Evolutionary conservation across 768 basidiomycete genomes (phyloP).

Genomic region (Candolleomyces aberdarensis): DNA sequence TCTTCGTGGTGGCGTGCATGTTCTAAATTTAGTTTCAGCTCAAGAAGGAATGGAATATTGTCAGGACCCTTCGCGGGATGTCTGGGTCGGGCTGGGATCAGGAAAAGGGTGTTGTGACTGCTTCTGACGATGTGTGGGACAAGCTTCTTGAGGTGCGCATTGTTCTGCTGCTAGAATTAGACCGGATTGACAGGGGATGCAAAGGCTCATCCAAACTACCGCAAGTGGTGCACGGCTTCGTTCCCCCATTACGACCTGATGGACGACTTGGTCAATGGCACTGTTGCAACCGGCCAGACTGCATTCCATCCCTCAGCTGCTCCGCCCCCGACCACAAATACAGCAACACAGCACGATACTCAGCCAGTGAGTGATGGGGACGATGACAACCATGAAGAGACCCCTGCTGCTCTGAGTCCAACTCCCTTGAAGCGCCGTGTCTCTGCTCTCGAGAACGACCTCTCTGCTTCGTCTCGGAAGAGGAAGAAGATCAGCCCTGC

Average conservation of each 20-base stretch:
- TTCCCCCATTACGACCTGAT: slow-evolving; percentile 12
- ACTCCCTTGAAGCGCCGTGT: no score
- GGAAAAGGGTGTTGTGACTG: slow-evolving; percentile 16
- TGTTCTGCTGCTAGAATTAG: not conserved
- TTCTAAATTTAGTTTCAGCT: not conserved
- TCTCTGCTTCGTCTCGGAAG: not conserved
- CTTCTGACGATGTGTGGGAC: slow-evolving; percentile 21
- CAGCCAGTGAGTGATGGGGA: not conserved
- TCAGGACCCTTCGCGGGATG: not conserved
- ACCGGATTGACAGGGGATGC: not conserved
- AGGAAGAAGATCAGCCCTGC: not conserved
- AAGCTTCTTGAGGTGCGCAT: slow-evolving; percentile 9
- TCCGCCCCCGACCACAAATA: no score
- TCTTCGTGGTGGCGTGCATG: not conserved
- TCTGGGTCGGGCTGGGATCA: slow-evolving; percentile 19
- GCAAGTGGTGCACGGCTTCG: slow-evolving; percentile 14
- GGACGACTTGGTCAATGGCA: not conserved
- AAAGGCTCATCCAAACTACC: slow-evolving; percentile 4
- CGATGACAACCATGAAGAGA: not conserved
- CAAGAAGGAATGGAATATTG: not conserved
- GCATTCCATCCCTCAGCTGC: no score
- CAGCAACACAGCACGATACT: no score
- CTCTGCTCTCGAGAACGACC: not conserved
- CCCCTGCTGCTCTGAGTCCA: no score
- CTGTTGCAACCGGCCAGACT: not conserved